Conservation (phyloP, 106 monocot genomes). For the Iris macrosiphon region DNA sequence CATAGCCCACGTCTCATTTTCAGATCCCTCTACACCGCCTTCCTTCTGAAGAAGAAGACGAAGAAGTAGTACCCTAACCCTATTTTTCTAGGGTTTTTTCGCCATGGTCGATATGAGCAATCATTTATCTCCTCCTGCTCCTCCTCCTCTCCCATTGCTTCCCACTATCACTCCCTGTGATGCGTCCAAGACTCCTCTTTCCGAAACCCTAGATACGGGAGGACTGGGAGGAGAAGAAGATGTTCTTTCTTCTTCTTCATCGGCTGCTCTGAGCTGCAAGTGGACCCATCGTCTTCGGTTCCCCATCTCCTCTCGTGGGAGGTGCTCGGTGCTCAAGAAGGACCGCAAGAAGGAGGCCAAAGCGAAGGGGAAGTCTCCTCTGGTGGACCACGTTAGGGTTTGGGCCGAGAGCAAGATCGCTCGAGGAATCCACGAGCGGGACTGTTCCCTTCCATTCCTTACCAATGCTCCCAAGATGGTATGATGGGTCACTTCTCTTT, state of each 20-base stretch:
- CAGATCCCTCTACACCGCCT: too few relatives aligned
- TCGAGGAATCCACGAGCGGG: slow-evolving; percentile 23
- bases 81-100: neutral
- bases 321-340: slow-evolving; percentile 19
- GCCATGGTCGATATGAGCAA: slow-evolving; percentile 19
- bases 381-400: slow-evolving; percentile 48
- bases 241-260: too few relatives aligned
- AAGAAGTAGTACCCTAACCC: too few relatives aligned
- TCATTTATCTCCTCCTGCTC: neutral
- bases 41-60: too few relatives aligned
- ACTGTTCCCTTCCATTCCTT: slow-evolving; percentile 71
- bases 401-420: slow-evolving; percentile 58
- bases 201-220: slow-evolving; percentile 10
- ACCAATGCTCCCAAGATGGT: slow-evolving; percentile 52
- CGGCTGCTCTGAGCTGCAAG: slow-evolving; percentile 3
- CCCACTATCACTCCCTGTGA: neutral
- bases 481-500: too few relatives aligned
- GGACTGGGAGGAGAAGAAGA: neutral
- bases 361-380: slow-evolving; percentile 19
- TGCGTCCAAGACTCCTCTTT: neutral
- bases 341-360: slow-evolving; percentile 10
- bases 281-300: slow-evolving; percentile 22
- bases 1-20: too few relatives aligned
- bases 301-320: slow-evolving; percentile 15
- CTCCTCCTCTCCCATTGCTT: neutral